Percentiles rank a stretch among this genome's conserved stretches.
Conservation (phyloP, 2,329 filamentous ascomycete species). For the Colletotrichum lini region DNA sequence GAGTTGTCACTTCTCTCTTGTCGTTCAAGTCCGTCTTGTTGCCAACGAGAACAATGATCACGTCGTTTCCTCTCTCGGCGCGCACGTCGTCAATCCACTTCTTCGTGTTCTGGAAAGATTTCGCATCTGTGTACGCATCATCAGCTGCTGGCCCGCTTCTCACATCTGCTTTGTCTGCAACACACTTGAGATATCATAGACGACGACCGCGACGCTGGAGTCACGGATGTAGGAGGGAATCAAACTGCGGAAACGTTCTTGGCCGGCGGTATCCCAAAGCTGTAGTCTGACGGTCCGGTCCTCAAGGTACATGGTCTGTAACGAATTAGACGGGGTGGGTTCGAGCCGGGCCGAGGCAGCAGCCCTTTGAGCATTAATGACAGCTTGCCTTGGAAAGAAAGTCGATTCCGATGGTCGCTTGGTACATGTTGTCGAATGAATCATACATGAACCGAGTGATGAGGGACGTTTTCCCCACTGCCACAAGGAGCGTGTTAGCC, state of each 20-base stretch:
- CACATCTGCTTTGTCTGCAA: background rate
- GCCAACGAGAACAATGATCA: conserved; percentile 97
- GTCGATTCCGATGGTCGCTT: conserved; percentile 99
- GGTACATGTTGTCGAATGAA: conserved; percentile 99
- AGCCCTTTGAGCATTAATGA: conserved; percentile 20
- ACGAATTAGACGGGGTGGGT: conserved; percentile 11
- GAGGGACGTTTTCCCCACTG: conserved; percentile 98
- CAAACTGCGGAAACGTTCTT: conserved; percentile 95
- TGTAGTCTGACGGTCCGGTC: conserved; percentile 97
- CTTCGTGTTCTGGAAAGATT: conserved; percentile 97
- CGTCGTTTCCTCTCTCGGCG: conserved; percentile 96
- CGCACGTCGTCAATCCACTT: conserved; percentile 99
- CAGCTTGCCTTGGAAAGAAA: conserved; percentile 91
- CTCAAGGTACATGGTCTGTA: conserved; percentile 98
- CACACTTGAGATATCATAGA: conserved; percentile 96
- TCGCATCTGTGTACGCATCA: conserved; percentile 72
- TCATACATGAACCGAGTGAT: conserved; percentile 99
- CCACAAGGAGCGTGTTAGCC: conserved; percentile 27
- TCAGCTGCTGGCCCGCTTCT: background rate
- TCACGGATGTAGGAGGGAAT: conserved; percentile 99
- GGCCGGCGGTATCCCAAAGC: conserved; percentile 97
- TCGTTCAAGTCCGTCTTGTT: conserved; percentile 99
- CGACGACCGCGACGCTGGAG: conserved; percentile 96
- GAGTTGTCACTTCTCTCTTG: conserved; percentile 96
- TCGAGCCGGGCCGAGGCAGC: background rate